phyloP scores from a whole-genome alignment of 495 filamentous ascomycete genomes.

The Neurospora sublineolata region DNA sequence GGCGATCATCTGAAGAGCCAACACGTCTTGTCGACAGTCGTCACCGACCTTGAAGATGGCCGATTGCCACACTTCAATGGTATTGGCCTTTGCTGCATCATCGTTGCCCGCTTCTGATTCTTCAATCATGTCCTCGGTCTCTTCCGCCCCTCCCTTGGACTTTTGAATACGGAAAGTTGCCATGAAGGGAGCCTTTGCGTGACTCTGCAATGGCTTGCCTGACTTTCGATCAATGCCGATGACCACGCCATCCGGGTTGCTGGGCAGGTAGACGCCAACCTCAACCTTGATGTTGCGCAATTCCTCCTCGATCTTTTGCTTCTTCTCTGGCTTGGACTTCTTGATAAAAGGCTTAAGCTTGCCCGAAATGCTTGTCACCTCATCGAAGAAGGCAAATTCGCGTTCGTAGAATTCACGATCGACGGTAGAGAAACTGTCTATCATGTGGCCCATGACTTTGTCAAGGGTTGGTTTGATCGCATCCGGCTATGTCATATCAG shows the following conservation, averaged over 20 bases:
- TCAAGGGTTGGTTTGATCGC: slow-evolving; percentile 87
- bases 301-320: slow-evolving; percentile 98
- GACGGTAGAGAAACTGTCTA: slow-evolving; percentile 63
- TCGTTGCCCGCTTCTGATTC: slow-evolving; percentile 25
- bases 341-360: slow-evolving; percentile 92
- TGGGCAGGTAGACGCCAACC: slow-evolving; percentile 91
- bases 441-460: slow-evolving; percentile 72
- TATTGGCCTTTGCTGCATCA: slow-evolving; percentile 29
- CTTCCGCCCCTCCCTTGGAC: slow-evolving; percentile 42
- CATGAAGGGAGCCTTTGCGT: slow-evolving; percentile 98
- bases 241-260: slow-evolving; percentile 92
- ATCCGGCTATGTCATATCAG: slow-evolving; percentile 58
- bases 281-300: slow-evolving; percentile 92
- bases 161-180: slow-evolving; percentile 95
- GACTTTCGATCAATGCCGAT: slow-evolving; percentile 96
- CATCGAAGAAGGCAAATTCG: slow-evolving; percentile 96
- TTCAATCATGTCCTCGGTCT: slow-evolving; percentile 33
- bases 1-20: slow-evolving; percentile 95
- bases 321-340: slow-evolving; percentile 89
- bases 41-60: slow-evolving; percentile 99
- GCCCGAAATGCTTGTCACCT: slow-evolving; percentile 89
- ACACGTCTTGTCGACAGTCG: slow-evolving; percentile 93
- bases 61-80: slow-evolving; percentile 92
- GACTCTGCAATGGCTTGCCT: slow-evolving; percentile 91
- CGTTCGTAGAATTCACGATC: slow-evolving; percentile 85